These are phyloP conservation scores for Chytriomyces confervae DNA, from an alignment of 192 early-diverging fungal genomes.

Conservation along the genomic window DNA sequence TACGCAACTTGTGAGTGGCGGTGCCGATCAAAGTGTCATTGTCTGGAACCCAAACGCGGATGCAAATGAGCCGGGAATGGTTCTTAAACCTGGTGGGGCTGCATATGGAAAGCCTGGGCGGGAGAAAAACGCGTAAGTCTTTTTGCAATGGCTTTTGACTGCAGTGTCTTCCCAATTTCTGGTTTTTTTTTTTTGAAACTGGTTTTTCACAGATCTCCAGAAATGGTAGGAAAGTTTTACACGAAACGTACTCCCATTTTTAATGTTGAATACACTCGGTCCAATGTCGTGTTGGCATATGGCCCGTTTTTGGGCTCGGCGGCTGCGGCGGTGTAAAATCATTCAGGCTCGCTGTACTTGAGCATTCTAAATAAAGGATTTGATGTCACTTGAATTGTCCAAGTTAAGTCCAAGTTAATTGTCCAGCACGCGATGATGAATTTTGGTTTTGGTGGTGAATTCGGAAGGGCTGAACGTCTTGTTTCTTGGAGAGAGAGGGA, in stretches of 20 bases:
- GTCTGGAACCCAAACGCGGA: constrained; percentile 80
- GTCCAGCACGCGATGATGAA: too few species aligned
- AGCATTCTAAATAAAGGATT: too few species aligned
- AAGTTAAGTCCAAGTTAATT: too few species aligned
- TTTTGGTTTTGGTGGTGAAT: too few species aligned
- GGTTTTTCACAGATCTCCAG: constrained; percentile 14
- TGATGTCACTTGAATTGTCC: too few species aligned
- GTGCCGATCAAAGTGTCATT: constrained; percentile 87
- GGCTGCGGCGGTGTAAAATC: too few species aligned
- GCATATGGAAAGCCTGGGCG: constrained; percentile 1
- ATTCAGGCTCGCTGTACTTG: too few species aligned
- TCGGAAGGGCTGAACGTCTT: too few species aligned
- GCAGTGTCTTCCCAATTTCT: too few species aligned
- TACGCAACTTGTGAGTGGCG: constrained; percentile 79
- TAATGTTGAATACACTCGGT: constrained; percentile 79
- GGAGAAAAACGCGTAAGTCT: too few species aligned
- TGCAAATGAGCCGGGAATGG: neutral
- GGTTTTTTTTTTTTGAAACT: neutral
- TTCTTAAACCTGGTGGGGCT: constrained; percentile 11
- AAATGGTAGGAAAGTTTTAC: constrained; percentile 69
- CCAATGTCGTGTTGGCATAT: constrained; percentile 84
- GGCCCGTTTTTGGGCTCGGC: constrained; percentile 66
- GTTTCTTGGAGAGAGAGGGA: too few species aligned
- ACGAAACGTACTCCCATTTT: constrained; percentile 95
- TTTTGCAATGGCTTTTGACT: too few species aligned